These are phyloP conservation scores for Fusarium verrucosum DNA, from an alignment of 2,329 filamentous ascomycete genomes.

Conservation along the genomic window DNA sequence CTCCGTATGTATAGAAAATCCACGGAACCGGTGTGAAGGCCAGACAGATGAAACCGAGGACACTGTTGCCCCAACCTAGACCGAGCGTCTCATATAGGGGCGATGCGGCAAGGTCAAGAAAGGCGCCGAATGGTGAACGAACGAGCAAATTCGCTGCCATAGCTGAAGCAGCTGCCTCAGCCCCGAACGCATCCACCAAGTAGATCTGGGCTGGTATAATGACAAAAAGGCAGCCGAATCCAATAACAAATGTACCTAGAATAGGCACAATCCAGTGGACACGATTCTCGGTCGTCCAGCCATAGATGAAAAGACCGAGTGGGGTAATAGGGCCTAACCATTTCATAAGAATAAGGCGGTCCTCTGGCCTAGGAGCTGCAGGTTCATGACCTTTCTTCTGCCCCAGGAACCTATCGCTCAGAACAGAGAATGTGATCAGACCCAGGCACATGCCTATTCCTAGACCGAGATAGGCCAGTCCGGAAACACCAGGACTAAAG, in stretches of 20 bases:
- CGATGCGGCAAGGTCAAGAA: conserved; percentile 18
- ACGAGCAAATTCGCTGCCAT: conserved; percentile 38
- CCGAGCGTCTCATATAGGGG: conserved; percentile 20
- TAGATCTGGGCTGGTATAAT: conserved; percentile 44
- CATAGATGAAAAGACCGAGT: conserved; percentile 65
- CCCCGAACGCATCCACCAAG: conserved; percentile 41
- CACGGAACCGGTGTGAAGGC: conserved; percentile 29
- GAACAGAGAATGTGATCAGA: conserved; percentile 29
- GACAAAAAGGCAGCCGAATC: conserved; percentile 53
- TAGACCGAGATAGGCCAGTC: conserved; percentile 62
- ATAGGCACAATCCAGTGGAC: conserved; percentile 68
- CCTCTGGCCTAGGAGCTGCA: conserved; percentile 51
- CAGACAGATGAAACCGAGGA: conserved; percentile 27
- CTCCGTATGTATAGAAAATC: conserved; percentile 29
- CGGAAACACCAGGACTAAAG: conserved; percentile 41
- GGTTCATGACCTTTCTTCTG: neutral
- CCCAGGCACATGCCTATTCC: conserved; percentile 48
- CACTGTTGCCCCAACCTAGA: conserved; percentile 32
- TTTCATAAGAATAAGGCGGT: conserved; percentile 64
- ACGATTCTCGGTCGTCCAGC: conserved; percentile 63
- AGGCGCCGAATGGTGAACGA: conserved; percentile 47
- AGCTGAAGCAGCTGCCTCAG: conserved; percentile 39
- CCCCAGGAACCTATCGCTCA: conserved; percentile 29
- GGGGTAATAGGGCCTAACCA: conserved; percentile 63
- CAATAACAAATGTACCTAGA: conserved; percentile 62